A percentile compares a stretch with the other conserved stretches of the same genome.
These are phyloP conservation scores for Geotrichum aggregatum DNA, from an alignment of 1,139 yeast genomes.

Conservation along the genomic window DNA sequence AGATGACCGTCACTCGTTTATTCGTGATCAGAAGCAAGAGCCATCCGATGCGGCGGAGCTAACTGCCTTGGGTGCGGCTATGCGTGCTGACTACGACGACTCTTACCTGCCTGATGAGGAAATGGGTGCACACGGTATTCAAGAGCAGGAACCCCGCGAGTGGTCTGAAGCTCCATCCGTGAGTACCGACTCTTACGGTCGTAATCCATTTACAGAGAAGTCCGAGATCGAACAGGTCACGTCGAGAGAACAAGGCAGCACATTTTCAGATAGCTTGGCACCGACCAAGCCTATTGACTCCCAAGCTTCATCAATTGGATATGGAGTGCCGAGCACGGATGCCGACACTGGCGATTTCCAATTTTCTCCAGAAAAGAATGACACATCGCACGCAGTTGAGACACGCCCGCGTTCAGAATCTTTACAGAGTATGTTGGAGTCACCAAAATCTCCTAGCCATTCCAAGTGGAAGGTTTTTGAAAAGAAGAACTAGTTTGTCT, in stretches of 20 bases:
- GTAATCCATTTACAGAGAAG: background rate
- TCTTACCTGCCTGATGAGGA: background rate
- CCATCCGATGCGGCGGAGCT: constrained; percentile 59
- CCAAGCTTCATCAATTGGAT: background rate
- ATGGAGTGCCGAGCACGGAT: background rate
- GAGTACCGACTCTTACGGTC: background rate
- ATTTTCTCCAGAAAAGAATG: no score
- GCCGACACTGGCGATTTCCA: background rate
- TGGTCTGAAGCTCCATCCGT: background rate
- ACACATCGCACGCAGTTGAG: background rate
- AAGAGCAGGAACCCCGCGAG: background rate
- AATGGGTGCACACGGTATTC: background rate
- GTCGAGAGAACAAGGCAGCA: background rate
- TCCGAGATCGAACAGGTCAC: background rate
- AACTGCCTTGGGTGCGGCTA: constrained; percentile 85
- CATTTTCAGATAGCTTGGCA: background rate
- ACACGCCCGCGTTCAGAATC: constrained; percentile 3
- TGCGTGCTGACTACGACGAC: constrained; percentile 56
- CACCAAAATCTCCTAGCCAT: background rate
- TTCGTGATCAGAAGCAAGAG: constrained; percentile 45
- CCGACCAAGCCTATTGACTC: background rate
- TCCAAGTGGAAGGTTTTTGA: constrained; percentile 8
- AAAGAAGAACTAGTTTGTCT: background rate
- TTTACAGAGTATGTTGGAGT: constrained; percentile 1
- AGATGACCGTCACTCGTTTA: constrained; percentile 91